Percentiles rank a stretch among this genome's conserved stretches.
phyloP scores from a whole-genome alignment of 169 alveolate genomes.

The Plasmodium falciparum region DNA sequence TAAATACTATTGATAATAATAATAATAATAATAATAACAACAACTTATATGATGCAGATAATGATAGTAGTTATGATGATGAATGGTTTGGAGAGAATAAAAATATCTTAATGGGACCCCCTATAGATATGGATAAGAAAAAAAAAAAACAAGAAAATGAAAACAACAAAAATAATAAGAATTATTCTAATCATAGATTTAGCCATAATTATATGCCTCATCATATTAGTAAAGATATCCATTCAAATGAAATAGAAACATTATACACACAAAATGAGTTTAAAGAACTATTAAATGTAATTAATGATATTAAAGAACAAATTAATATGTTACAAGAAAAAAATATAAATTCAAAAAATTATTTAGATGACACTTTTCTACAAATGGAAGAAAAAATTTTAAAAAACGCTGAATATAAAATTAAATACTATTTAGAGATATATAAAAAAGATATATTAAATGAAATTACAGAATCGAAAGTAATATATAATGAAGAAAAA shows the following conservation, averaged over 20 bases:
- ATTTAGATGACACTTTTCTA: constrained; percentile 49
- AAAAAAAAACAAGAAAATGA: background rate
- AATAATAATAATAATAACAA: background rate
- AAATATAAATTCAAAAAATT: constrained; percentile 14
- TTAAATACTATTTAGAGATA: constrained; percentile 66
- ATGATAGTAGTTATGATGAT: background rate
- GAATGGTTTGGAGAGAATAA: background rate
- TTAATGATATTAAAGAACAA: constrained; percentile 31
- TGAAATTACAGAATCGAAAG: constrained; percentile 70
- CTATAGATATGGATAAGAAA: background rate
- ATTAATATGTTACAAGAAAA: constrained; percentile 34
- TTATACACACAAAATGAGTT: too few relatives aligned
- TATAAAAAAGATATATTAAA: constrained; percentile 71
- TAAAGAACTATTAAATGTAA: background rate
- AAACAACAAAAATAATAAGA: background rate
- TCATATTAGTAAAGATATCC: background rate
- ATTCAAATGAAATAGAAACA: background rate
- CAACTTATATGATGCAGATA: background rate
- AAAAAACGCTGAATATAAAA: constrained; percentile 57
- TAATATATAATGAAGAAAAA: constrained; percentile 66
- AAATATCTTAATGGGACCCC: background rate
- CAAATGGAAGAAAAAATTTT: constrained; percentile 29
- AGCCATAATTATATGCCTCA: too few relatives aligned
- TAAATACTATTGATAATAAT: background rate
- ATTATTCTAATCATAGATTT: background rate